These are phyloP conservation scores for Pythium volutum DNA, from an alignment of 352 stramenopile species.

Conservation along the genomic window DNA sequence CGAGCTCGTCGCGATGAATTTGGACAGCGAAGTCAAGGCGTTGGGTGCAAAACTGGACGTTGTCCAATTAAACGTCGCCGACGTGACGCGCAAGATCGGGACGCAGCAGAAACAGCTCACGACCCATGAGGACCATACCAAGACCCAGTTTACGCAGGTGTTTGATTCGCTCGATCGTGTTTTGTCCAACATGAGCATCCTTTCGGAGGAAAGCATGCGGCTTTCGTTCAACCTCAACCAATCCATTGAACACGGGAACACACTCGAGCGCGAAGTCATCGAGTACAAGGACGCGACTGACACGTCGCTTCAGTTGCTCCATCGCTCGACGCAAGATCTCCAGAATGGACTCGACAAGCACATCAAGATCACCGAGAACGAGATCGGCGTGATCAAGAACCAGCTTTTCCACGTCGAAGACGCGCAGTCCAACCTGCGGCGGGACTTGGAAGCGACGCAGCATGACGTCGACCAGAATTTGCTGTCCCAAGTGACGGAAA, in stretches of 20 bases:
- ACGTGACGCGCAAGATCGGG: slow-evolving; percentile 59
- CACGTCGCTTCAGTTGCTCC: slow-evolving; percentile 31
- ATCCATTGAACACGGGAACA: slow-evolving; percentile 41
- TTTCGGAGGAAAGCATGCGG: slow-evolving; percentile 74
- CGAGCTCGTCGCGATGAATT: slow-evolving; percentile 54
- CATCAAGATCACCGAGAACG: slow-evolving; percentile 52
- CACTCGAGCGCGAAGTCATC: slow-evolving; percentile 43
- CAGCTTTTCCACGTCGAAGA: slow-evolving; percentile 79
- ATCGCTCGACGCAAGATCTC: slow-evolving; percentile 40
- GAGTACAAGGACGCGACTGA: slow-evolving; percentile 46
- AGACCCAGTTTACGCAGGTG: slow-evolving; percentile 53
- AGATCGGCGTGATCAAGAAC: slow-evolving; percentile 62
- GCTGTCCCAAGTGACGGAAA: slow-evolving; percentile 53
- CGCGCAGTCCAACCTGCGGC: slow-evolving; percentile 47
- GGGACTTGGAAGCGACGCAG: slow-evolving; percentile 60
- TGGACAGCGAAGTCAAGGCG: slow-evolving; percentile 58
- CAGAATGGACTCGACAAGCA: slow-evolving; percentile 49
- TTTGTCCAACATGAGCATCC: slow-evolving; percentile 53
- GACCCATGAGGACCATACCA: slow-evolving; percentile 51
- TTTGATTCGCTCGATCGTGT: slow-evolving; percentile 72
- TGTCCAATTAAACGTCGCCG: slow-evolving; percentile 40
- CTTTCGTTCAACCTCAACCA: slow-evolving; percentile 67
- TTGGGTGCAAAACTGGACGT: slow-evolving; percentile 53
- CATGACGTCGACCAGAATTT: slow-evolving; percentile 56
- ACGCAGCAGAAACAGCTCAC: slow-evolving; percentile 55